Evolutionary conservation across 805 yeast genomes (phyloP).

Genomic region (Candida boidinii): DNA sequence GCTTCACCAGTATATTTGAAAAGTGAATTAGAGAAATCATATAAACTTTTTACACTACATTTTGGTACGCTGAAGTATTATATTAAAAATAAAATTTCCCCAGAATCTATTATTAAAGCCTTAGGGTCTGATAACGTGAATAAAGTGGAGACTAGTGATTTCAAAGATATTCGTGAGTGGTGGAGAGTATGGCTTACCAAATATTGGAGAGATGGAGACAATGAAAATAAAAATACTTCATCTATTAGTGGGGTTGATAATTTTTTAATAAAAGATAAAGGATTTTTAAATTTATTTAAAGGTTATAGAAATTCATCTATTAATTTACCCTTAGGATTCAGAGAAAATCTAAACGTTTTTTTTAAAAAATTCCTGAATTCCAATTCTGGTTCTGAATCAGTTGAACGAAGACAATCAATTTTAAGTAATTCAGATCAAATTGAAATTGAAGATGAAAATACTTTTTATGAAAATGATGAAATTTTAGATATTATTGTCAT

Average conservation of each 20-base stretch:
- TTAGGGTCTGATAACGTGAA: constrained; percentile 3
- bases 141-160: constrained; percentile 1
- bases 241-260: constrained; percentile 8
- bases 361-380: constrained; percentile 8
- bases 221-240: no score
- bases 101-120: background rate
- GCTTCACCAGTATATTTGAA: constrained; percentile 26
- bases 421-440: no score
- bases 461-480: constrained; percentile 1
- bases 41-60: constrained; percentile 24
- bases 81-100: constrained; percentile 2
- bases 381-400: no score
- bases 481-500: constrained; percentile 15
- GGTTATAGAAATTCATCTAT: constrained; percentile 23
- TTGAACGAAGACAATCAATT: no score
- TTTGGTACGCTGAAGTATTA: constrained; percentile 18
- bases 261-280: constrained; percentile 22
- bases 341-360: constrained; percentile 16
- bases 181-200: constrained; percentile 28
- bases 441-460: background rate
- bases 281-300: constrained; percentile 22
- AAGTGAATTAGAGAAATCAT: constrained; percentile 21
- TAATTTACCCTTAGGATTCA: constrained; percentile 20
- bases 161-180: constrained; percentile 20
- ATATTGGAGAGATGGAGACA: constrained; percentile 17